A percentile compares a stretch with the other conserved stretches of the same genome.
Evolutionary conservation across 495 filamentous ascomycete genomes (phyloP).

Genomic region (Penicillium lagena): DNA sequence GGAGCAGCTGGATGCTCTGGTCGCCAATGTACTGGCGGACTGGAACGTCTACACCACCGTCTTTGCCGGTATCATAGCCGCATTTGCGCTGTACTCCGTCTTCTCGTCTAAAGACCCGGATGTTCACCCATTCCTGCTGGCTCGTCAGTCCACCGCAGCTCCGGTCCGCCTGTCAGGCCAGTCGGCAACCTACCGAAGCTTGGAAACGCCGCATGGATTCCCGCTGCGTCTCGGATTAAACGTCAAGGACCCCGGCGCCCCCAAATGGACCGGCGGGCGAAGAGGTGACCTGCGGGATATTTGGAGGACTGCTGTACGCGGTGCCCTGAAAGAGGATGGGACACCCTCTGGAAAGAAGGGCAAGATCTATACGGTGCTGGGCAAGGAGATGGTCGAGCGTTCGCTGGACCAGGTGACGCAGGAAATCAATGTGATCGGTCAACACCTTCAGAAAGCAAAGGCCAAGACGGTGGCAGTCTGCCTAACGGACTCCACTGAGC

Average conservation of each 20-base stretch:
- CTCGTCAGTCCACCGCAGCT: conserved; percentile 71
- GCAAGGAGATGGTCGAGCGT: conserved; percentile 65
- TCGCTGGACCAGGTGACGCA: conserved; percentile 65
- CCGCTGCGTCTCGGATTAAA: conserved; percentile 76
- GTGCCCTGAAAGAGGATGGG: conserved; percentile 54
- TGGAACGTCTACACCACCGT: conserved; percentile 75
- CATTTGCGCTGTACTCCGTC: conserved; percentile 57
- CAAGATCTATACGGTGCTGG: conserved; percentile 74
- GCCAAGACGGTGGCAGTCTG: conserved; percentile 83
- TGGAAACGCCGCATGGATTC: conserved; percentile 76
- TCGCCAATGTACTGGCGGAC: conserved; percentile 61
- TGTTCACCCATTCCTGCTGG: conserved; percentile 83
- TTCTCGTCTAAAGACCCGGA: conserved; percentile 68
- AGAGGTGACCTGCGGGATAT: conserved; percentile 91
- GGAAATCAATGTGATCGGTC: conserved; percentile 83
- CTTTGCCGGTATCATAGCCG: conserved; percentile 51
- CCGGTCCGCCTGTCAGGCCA: conserved; percentile 78
- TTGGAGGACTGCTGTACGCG: conserved; percentile 71
- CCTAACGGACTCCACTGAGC: conserved; percentile 88
- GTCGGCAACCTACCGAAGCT: conserved; percentile 73
- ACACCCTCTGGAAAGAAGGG: conserved; percentile 55
- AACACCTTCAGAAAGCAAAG: conserved; percentile 58
- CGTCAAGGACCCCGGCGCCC: conserved; percentile 75
- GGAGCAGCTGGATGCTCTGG: conserved; percentile 58
- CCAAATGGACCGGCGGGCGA: conserved; percentile 73